phyloP scores from a whole-genome alignment of 1,139 yeast genomes.

The Hansenula lynferdii region DNA sequence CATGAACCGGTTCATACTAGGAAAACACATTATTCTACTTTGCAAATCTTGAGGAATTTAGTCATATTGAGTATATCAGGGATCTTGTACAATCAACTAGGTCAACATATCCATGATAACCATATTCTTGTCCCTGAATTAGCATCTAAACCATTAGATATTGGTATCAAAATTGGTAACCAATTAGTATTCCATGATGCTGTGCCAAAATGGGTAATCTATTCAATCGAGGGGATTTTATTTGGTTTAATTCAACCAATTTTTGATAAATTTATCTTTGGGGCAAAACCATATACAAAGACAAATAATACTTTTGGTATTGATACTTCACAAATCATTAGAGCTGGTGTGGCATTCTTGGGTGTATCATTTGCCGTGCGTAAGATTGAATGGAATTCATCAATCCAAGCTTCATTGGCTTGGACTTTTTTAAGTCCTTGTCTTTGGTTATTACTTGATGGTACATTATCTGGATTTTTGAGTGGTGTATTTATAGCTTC shows the following conservation, averaged over 20 bases:
- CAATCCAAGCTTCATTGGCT: conserved; percentile 67
- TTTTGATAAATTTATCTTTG: conserved; percentile 35
- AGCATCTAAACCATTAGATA: conserved; percentile 29
- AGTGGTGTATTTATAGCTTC: conserved; percentile 5
- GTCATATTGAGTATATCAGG: conserved; percentile 40
- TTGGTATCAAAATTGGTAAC: conserved; percentile 24
- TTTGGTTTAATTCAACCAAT: conserved; percentile 63
- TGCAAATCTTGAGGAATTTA: conserved; percentile 20
- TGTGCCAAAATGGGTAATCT: conserved; percentile 28
- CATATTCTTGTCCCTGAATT: conserved; percentile 35
- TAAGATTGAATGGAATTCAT: conserved; percentile 73
- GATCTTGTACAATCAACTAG: conserved; percentile 44
- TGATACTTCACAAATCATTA: conserved; percentile 40
- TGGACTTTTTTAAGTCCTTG: conserved; percentile 78
- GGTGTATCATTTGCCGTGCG: conserved; percentile 84
- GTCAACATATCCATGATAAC: conserved; percentile 45
- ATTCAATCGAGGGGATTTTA: conserved; percentile 53
- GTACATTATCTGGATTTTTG: conserved; percentile 39
- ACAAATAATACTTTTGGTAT: conserved; percentile 4
- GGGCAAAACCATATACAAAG: conserved; percentile 1
- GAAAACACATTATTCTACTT: conserved; percentile 3
- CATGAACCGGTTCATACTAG: neutral
- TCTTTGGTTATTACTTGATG: conserved; percentile 77
- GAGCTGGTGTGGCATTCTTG: conserved; percentile 70
- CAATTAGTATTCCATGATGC: conserved; percentile 19